phyloP scores from a whole-genome alignment of 2,329 filamentous ascomycete genomes.

The Colletotrichum lini region DNA sequence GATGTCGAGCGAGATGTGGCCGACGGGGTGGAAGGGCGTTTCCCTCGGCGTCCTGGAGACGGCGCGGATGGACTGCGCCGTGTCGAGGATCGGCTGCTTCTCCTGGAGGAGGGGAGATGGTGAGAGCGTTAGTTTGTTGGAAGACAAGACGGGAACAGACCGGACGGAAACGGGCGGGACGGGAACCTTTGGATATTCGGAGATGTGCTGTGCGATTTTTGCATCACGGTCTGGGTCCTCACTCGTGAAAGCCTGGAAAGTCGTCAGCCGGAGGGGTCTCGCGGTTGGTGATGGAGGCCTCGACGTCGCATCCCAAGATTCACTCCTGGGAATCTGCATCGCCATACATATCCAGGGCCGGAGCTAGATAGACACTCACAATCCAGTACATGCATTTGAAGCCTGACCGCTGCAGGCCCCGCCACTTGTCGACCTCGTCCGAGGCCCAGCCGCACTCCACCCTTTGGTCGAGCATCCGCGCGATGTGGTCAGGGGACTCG shows the following conservation, averaged over 20 bases:
- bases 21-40: constrained; percentile 48
- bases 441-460: constrained; percentile 47
- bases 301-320: too few species aligned
- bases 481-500: constrained; percentile 44
- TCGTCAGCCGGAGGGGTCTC: background rate
- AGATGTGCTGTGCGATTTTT: constrained; percentile 45
- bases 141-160: too few species aligned
- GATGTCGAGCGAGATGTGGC: constrained; percentile 50
- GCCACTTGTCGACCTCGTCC: constrained; percentile 44
- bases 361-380: constrained; percentile 26
- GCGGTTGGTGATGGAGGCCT: too few species aligned
- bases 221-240: constrained; percentile 29
- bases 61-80: constrained; percentile 31
- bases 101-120: constrained; percentile 27
- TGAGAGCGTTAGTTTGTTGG: background rate
- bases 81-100: constrained; percentile 41
- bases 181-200: constrained; percentile 42
- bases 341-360: too few species aligned
- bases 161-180: background rate
- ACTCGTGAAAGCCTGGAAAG: constrained; percentile 38
- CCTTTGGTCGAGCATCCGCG: constrained; percentile 46
- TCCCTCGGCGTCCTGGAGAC: constrained; percentile 23
- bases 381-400: constrained; percentile 45
- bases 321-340: too few species aligned
- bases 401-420: constrained; percentile 42